Evolutionary conservation across 305 asterid species (phyloP).

Genomic region (Lippia alba): DNA sequence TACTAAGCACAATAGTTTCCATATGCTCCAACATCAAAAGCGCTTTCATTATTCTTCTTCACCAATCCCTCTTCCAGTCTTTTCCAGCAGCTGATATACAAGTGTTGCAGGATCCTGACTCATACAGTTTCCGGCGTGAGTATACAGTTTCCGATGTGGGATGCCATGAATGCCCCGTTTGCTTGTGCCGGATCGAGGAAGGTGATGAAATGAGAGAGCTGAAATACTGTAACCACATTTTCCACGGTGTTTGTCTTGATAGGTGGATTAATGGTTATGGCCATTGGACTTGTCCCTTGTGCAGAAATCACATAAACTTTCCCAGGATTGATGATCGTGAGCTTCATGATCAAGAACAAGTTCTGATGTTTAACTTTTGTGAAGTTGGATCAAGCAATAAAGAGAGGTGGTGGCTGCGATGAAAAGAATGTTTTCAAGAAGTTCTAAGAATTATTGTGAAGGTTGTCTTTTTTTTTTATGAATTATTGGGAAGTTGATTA

Average conservation of each 20-base stretch:
- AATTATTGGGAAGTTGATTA: too few relatives aligned
- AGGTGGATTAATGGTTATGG: slow-evolving; percentile 37
- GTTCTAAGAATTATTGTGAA: neutral
- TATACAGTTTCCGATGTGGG: neutral
- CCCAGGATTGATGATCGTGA: neutral
- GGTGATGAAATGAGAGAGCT: slow-evolving; percentile 42
- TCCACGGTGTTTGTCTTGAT: slow-evolving; percentile 33
- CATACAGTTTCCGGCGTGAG: neutral
- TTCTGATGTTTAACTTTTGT: slow-evolving; percentile 15
- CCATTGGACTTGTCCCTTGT: slow-evolving; percentile 30
- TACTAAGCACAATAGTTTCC: neutral
- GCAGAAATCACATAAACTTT: slow-evolving; percentile 9
- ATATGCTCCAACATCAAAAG: too few relatives aligned
- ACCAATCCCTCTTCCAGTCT: too few relatives aligned
- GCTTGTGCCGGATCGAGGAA: slow-evolving; percentile 42
- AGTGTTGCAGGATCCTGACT: too few relatives aligned
- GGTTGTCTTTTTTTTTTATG: too few relatives aligned
- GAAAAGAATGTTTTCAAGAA: neutral
- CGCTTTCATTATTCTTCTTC: too few relatives aligned
- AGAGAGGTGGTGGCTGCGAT: slow-evolving; percentile 26
- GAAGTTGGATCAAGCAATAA: neutral
- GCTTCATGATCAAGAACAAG: too few relatives aligned
- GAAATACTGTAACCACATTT: slow-evolving; percentile 38
- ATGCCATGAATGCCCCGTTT: slow-evolving; percentile 36
- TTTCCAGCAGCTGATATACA: too few relatives aligned